Evolutionary conservation across 75 land plant species (phyloP), one percentile per base, ranked within the genome.

Genomic region (Pinus taeda): DNA sequence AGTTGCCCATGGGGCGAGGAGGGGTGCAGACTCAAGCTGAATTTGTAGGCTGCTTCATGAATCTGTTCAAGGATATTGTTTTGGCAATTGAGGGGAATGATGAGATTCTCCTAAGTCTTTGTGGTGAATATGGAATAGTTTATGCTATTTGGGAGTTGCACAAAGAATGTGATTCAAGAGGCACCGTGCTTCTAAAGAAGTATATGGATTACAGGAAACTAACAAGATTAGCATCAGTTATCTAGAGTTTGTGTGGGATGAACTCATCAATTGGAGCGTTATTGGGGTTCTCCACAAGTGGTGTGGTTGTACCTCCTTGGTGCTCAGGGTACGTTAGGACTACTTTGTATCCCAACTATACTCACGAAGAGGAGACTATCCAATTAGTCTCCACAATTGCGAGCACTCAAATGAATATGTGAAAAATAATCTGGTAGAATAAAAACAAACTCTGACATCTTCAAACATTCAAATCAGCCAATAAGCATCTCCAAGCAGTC

Each of bases 81-180:
- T 60, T 88, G 71, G 94, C 93, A 9, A 65, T 96, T 6, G 86
- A 96, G 49, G 98, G 89, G 74, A 96, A 96, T 75, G 88, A 90
- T 79, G 97, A 89, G 65, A 84, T 93, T 53, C 74, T 96, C 24
- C 60, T 81, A 74, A 66, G 75, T 42, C 77, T 96, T 33, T 88
- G 90, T 29, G 94, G 94, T 3, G 98, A 93, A 59, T 96, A 96
- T 81, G 98, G 83, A 33, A 81, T 96, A 69, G 93, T 85, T 0
- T 87, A 83, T 77, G 92, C 96, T 15, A 87, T 91, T 30, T 88
- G 86, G 62, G 98, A 96, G 85, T 84, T 96, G 3, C 96, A 96
- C 57, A 91, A 96, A 70, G 93, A 96, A 77, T 93, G 96, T 79
- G 89, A 93, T 82, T 81, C 91, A 3, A 73, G 97, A 57, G 98